Evolutionary conservation across 352 stramenopile genomes (phyloP), one percentile per base, ranked within the genome.

Genomic region (Globisporangium polare): DNA sequence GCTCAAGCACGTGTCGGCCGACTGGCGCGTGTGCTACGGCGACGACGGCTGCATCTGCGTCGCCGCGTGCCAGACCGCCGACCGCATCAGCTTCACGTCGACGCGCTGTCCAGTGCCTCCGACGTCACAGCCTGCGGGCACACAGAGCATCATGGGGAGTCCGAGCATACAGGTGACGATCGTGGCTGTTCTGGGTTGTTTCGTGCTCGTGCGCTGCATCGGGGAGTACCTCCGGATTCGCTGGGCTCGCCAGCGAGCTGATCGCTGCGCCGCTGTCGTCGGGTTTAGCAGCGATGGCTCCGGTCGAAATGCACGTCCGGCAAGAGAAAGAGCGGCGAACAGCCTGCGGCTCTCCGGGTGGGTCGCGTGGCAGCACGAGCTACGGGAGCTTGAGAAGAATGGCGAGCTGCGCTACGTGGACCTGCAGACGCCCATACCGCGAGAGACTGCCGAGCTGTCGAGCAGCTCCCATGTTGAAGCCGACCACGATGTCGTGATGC

Each of bases 11-110:
- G 59, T 65, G 46, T 65, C 59, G 3, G 6, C 42, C 18, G 59
- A 65, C 13, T 33, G 17, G 1, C 59, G 54, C 26, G 20, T 66
- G 17, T 69, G 63, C 35, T 60, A 49, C 7, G 63, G 63, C 17
- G 33, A n/a, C 3, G 37, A 24, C 3, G 63, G 47, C 18, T 69
- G 63, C 53, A 58, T 69, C 35, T 69, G 63, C 27, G 33, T 66
- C 24, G 57, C 52, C 7, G 50, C 50, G 17, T 69, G 63, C 35
- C 45, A 69, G 49, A 43, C 52, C 0, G 15, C 47, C 31, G 54
- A 67, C 33, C 56, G 60, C 42, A n/a, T 57, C 17, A 45, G 37
- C 2, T 51, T 41, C 29, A 63, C 57, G 33, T 53, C 57, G 15
- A 53, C 41, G 5, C 46, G 46, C 1, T 63, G 57, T 33, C 57